Evolutionary conservation across 2,329 filamentous ascomycete species (phyloP), one percentile per base, ranked within the genome.

Genomic region (Fusarium decemcellulare): DNA sequence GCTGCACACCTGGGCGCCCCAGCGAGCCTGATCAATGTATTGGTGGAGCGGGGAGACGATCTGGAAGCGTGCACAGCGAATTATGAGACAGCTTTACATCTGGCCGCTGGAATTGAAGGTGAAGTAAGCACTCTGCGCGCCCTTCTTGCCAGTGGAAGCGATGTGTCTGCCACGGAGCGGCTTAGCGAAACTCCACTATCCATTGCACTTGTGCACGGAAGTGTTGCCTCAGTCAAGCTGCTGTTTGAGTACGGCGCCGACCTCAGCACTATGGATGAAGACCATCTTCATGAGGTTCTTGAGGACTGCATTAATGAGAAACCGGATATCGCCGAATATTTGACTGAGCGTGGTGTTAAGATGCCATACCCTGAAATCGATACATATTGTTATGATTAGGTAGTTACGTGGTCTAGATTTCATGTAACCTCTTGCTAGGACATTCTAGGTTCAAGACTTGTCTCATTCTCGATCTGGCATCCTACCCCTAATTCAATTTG

Each of bases 191-290:
- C 53, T 1, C 65, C 65, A 3, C 29, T 68, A 4, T 34, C 59
- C 0, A 16, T 39, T 18, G 50, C 50, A 0, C 16, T 68, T 1
- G 30, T 60, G 1, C 16, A 55, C 10, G 65, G 54, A 0, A 50
- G 18, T 1, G 5, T 61, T 5, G 30, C 39, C 0, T 48, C 64
- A 0, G 64, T 68, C 0, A 56, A 67, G 12, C 3, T 68, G 4
- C 10, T 68, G 0, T 37, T 68, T 1, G 34, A 67, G 1, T 18
- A 44, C 9, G 65, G 64, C 3, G 64, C 53, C 5, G 39, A 64
- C 29, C 14, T 56, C 0, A 27, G 6, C 2, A 10, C n/a, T 0
- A 6, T 67, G 8, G 64, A 65, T 6, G 40, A 56, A 0, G 65
- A 68, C 0, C 40, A 47, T 27, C 42, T 60, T 5, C 40, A 61